These are phyloP conservation scores for Colletotrichum liriopes DNA, from an alignment of 2,329 filamentous ascomycete species.

Conservation along the genomic window DNA sequence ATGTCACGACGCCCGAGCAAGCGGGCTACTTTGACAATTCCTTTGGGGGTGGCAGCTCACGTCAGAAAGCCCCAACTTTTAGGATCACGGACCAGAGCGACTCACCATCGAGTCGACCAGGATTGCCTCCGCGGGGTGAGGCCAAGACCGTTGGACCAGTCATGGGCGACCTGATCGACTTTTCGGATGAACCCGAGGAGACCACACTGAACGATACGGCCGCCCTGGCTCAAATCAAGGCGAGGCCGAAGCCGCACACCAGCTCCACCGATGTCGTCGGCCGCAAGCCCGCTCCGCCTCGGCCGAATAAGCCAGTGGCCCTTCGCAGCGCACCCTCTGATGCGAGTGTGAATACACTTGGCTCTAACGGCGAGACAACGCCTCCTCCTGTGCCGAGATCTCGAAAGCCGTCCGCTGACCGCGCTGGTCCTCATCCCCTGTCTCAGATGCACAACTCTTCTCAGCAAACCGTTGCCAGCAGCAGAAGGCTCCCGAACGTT, in stretches of 20 bases:
- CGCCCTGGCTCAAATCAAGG: slow-evolving; percentile 50
- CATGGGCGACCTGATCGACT: slow-evolving; percentile 75
- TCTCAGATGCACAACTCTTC: slow-evolving; percentile 60
- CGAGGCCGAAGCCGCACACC: slow-evolving; percentile 42
- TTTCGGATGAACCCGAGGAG: slow-evolving; percentile 67
- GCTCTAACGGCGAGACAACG: slow-evolving; percentile 18
- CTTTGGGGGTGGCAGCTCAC: slow-evolving; percentile 50
- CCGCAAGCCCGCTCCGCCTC: slow-evolving; percentile 55
- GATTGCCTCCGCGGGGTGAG: slow-evolving; percentile 51
- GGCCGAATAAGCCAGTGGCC: slow-evolving; percentile 71
- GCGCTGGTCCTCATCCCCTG: slow-evolving; percentile 55
- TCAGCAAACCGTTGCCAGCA: slow-evolving; percentile 49
- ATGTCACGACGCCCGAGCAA: slow-evolving; percentile 86
- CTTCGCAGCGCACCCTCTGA: slow-evolving; percentile 63
- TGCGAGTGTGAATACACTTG: slow-evolving; percentile 35
- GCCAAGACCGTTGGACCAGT: slow-evolving; percentile 53
- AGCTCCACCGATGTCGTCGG: slow-evolving; percentile 51
- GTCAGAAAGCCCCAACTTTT: slow-evolving; percentile 48
- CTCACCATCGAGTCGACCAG: slow-evolving; percentile 48
- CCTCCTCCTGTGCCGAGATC: slow-evolving; percentile 55
- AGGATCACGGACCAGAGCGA: slow-evolving; percentile 42
- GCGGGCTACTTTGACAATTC: slow-evolving; percentile 84
- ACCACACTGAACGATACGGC: slow-evolving; percentile 53
- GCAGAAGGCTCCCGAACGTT: slow-evolving; percentile 34
- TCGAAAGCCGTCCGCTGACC: slow-evolving; percentile 51